These are phyloP conservation scores for Peterozyma xylosa DNA, from an alignment of 805 yeast species.

Conservation along the genomic window DNA sequence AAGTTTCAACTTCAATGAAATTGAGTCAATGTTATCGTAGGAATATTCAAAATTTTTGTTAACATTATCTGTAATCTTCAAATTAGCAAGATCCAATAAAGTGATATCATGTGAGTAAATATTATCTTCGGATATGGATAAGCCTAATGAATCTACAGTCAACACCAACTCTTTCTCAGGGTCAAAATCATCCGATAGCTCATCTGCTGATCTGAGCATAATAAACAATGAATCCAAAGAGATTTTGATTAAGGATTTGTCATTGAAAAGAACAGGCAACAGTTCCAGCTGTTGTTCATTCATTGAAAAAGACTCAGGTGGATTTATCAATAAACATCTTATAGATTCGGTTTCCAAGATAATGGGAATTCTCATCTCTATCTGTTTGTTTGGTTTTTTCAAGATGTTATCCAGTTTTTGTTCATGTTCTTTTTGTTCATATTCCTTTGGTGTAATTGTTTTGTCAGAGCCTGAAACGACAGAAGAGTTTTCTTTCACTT, in stretches of 20 bases:
- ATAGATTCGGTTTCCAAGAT: constrained; percentile 2
- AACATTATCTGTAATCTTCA: constrained; percentile 1
- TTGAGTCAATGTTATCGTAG: constrained; percentile 1
- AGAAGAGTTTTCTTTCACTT: too few relatives aligned
- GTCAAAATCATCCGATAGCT: constrained; percentile 10
- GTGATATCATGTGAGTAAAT: constrained; percentile 6
- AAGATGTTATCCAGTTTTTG: not conserved
- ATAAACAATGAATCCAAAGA: constrained; percentile 4
- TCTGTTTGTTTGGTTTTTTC: not conserved
- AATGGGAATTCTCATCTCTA: not conserved
- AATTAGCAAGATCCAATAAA: constrained; percentile 1
- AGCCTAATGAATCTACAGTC: not conserved
- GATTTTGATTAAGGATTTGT: not conserved
- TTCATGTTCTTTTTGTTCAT: not conserved
- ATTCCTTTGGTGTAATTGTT: too few relatives aligned
- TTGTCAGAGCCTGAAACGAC: too few relatives aligned
- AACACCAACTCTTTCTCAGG: constrained; percentile 6
- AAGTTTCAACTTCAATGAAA: constrained; percentile 2
- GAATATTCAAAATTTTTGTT: not conserved
- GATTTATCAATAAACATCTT: constrained; percentile 1
- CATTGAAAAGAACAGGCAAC: constrained; percentile 2
- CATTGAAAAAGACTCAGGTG: not conserved
- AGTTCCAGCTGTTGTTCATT: not conserved
- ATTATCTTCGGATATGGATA: constrained; percentile 6
- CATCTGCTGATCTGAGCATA: constrained; percentile 2